A percentile compares a stretch with the other conserved stretches of the same genome.
Conservation (phyloP, 208 protist genomes). For the Wallacemonas sp. region DNA sequence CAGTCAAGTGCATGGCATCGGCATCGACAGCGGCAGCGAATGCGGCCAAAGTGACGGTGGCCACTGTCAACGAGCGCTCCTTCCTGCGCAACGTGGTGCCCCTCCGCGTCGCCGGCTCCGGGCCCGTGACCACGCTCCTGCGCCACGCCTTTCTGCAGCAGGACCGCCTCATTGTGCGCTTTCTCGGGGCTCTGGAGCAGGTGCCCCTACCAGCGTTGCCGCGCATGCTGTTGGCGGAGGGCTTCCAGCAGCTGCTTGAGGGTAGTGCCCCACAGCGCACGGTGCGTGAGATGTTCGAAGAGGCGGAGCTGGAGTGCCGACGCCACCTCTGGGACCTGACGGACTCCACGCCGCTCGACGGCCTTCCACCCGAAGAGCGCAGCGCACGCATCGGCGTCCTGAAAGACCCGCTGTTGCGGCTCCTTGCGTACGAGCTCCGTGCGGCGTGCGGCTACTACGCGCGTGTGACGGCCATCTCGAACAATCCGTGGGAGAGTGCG, state of each 20-base stretch:
- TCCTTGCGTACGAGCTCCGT: slow-evolving; percentile 76
- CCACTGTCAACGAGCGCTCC: slow-evolving; percentile 33
- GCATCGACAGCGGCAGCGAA: slow-evolving; percentile 6
- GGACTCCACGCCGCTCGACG: slow-evolving; percentile 9
- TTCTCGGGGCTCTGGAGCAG: slow-evolving; percentile 63
- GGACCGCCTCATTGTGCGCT: slow-evolving; percentile 53
- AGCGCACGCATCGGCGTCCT: slow-evolving; percentile 37
- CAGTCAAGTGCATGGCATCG: not conserved
- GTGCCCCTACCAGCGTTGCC: slow-evolving; percentile 72
- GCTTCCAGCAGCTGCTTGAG: slow-evolving; percentile 75
- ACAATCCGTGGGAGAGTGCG: slow-evolving; percentile 38
- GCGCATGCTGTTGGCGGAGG: slow-evolving; percentile 85
- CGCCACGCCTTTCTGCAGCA: slow-evolving; percentile 78
- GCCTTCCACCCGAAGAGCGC: slow-evolving; percentile 23
- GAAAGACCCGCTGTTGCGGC: slow-evolving; percentile 50
- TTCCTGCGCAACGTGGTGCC: slow-evolving; percentile 79
- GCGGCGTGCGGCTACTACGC: slow-evolving; percentile 73
- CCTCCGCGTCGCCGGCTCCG: slow-evolving; percentile 56
- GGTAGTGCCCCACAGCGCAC: slow-evolving; percentile 70
- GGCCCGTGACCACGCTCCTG: slow-evolving; percentile 52
- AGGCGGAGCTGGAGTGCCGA: slow-evolving; percentile 61
- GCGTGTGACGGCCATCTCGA: slow-evolving; percentile 53
- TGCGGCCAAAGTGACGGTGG: slow-evolving; percentile 1
- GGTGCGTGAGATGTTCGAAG: slow-evolving; percentile 74
- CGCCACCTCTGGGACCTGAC: slow-evolving; percentile 52